Evolutionary conservation across 176 grass and related monocot species (phyloP).

Genomic region (Zoysia japonica): DNA sequence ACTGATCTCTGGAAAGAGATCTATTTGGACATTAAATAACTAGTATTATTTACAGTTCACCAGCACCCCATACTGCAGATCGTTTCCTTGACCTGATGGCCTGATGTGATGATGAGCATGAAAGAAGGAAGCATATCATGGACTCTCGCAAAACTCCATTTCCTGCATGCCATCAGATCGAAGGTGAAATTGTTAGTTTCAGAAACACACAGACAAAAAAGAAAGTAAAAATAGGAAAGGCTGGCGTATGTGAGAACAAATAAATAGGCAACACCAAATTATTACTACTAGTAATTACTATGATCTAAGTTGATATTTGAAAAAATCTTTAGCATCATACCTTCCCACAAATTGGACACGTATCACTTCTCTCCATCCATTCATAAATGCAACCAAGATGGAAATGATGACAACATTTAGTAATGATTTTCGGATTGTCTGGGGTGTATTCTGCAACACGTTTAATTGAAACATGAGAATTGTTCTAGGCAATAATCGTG

Average conservation of each 20-base stretch:
- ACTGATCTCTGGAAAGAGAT: conserved; percentile 31
- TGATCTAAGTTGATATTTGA: conserved; percentile 8
- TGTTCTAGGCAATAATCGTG: not conserved
- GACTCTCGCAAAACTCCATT: conserved; percentile 91
- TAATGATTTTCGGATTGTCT: conserved; percentile 84
- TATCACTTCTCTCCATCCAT: conserved; percentile 97
- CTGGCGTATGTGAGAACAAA: not conserved
- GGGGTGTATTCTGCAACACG: conserved; percentile 67
- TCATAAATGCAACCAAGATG: conserved; percentile 98
- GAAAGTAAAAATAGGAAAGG: not conserved
- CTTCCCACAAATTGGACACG: conserved; percentile 85
- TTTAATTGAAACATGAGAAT: not conserved
- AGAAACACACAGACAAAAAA: not conserved
- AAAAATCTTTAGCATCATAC: conserved; percentile 22
- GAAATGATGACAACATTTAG: conserved; percentile 88
- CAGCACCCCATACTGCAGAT: conserved; percentile 31
- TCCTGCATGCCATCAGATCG: conserved; percentile 48
- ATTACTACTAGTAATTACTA: not conserved
- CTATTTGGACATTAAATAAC: conserved; percentile 1
- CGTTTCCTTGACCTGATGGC: conserved; percentile 10
- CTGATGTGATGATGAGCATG: not conserved
- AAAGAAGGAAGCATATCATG: conserved; percentile 45
- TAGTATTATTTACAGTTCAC: conserved; percentile 61
- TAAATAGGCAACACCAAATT: not conserved
- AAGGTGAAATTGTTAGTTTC: not conserved